phyloP scores from a whole-genome alignment of 495 filamentous ascomycete genomes.

The Lindgomyces ingoldianus region DNA sequence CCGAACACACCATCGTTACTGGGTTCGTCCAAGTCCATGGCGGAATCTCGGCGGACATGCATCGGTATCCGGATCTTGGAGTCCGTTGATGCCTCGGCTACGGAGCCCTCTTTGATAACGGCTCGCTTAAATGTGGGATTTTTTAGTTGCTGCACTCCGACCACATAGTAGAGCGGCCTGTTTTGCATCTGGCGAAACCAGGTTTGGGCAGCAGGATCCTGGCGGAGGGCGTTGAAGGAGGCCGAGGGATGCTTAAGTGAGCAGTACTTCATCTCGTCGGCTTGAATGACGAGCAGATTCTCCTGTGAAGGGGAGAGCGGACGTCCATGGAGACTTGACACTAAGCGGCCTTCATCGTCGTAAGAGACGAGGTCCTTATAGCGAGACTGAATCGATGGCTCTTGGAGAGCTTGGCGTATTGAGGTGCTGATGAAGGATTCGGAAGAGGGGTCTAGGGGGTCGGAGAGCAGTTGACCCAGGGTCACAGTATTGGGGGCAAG shows the following conservation, averaged over 20 bases:
- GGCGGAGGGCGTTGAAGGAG: slow-evolving; percentile 20
- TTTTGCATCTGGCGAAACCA: slow-evolving; percentile 18
- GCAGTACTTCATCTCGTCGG: slow-evolving; percentile 23
- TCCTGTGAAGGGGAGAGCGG: neutral
- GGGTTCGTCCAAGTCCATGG: slow-evolving; percentile 6
- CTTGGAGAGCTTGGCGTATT: neutral
- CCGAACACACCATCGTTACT: slow-evolving; percentile 12
- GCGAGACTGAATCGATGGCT: slow-evolving; percentile 9
- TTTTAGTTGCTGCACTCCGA: slow-evolving; percentile 25
- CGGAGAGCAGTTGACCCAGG: slow-evolving; percentile 25
- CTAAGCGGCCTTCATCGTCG: slow-evolving; percentile 23
- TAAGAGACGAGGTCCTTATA: slow-evolving; percentile 18
- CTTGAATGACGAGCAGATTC: slow-evolving; percentile 19
- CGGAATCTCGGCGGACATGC: slow-evolving; percentile 28
- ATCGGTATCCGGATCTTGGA: slow-evolving; percentile 14
- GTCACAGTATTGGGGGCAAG: slow-evolving; percentile 12
- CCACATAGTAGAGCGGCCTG: slow-evolving; percentile 24
- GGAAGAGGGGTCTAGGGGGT: slow-evolving; percentile 21
- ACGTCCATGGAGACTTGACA: neutral
- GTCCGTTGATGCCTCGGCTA: slow-evolving; percentile 2
- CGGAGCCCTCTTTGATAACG: slow-evolving; percentile 11
- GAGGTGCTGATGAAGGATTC: slow-evolving; percentile 15
- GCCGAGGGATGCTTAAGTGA: slow-evolving; percentile 7
- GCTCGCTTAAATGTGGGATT: slow-evolving; percentile 26
- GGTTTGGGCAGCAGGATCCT: slow-evolving; percentile 2